Evolutionary conservation across 345 rosid species (phyloP).

Genomic region (Odontarrhena argentea): DNA sequence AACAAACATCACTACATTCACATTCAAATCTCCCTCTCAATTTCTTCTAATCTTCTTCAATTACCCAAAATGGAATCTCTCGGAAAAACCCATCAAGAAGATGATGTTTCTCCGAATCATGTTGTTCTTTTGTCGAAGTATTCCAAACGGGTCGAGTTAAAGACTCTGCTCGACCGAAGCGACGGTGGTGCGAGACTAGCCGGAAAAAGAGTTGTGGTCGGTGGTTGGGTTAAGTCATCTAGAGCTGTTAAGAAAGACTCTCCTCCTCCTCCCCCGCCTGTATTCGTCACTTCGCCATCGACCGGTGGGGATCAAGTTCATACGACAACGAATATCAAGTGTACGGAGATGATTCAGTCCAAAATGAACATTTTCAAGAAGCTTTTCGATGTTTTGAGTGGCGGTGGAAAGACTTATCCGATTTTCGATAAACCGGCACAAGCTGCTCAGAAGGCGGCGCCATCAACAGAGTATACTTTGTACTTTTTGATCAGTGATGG

Average conservation of each 20-base stretch:
- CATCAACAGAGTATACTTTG: conserved; percentile 37
- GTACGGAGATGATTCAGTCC: conserved; percentile 69
- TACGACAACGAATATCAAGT: conserved; percentile 40
- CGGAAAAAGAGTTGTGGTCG: conserved; percentile 61
- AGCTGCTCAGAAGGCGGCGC: conserved; percentile 33
- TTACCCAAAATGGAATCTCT: conserved; percentile 37
- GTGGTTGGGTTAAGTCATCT: conserved; percentile 94
- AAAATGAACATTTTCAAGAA: conserved; percentile 65
- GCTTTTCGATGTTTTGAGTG: conserved; percentile 57
- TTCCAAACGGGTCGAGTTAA: conserved; percentile 64
- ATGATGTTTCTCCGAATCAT: neutral
- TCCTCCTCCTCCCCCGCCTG: conserved; percentile 28
- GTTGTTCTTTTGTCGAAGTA: conserved; percentile 45
- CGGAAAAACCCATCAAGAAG: conserved; percentile 13
- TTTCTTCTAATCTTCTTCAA: conserved; percentile 1
- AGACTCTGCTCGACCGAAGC: conserved; percentile 48
- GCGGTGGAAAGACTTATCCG: conserved; percentile 44
- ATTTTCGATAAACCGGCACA: conserved; percentile 51
- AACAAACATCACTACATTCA: conserved; percentile 2
- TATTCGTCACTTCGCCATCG: conserved; percentile 12
- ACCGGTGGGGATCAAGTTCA: conserved; percentile 26
- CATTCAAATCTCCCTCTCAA: neutral
- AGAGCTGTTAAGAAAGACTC: conserved; percentile 57
- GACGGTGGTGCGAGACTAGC: conserved; percentile 52
- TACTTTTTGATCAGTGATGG: conserved; percentile 72